Evolutionary conservation across 345 rosid genomes (phyloP).

Genomic region (Garcia nutans): DNA sequence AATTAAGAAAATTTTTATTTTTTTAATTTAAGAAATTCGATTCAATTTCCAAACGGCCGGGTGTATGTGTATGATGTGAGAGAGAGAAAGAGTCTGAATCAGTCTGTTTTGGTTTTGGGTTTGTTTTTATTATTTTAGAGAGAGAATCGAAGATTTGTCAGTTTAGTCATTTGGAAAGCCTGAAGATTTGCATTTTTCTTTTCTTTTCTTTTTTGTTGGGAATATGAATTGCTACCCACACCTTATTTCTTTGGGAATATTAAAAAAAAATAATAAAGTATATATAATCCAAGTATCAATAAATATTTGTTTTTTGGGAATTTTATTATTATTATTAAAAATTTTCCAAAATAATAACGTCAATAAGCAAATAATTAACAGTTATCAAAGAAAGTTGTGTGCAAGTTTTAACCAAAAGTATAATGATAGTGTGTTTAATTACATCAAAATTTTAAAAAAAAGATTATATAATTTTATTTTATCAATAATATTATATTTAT

Average conservation of each 20-base stretch:
- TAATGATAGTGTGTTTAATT: too few species aligned
- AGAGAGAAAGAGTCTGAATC: not conserved
- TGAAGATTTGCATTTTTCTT: constrained; percentile 45
- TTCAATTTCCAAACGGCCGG: too few species aligned
- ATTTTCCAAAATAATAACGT: not conserved
- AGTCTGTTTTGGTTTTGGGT: constrained; percentile 36
- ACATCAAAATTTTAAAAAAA: too few species aligned
- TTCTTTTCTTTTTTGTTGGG: not conserved
- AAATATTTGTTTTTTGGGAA: not conserved
- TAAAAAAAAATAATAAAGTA: too few species aligned
- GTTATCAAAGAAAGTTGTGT: not conserved
- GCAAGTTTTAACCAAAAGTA: too few species aligned
- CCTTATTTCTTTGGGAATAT: too few species aligned
- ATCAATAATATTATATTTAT: too few species aligned
- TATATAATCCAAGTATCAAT: too few species aligned
- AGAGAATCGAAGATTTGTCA: constrained; percentile 29
- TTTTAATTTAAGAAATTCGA: too few species aligned
- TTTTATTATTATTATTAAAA: not conserved
- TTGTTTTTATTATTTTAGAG: constrained; percentile 6
- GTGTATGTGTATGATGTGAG: too few species aligned
- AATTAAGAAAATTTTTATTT: not conserved
- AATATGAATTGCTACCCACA: not conserved
- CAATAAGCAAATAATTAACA: not conserved
- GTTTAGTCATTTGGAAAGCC: constrained; percentile 64
- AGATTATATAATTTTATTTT: too few species aligned